These are phyloP conservation scores for Xylaria curta DNA, from an alignment of 495 filamentous ascomycete species.

Conservation along the genomic window DNA sequence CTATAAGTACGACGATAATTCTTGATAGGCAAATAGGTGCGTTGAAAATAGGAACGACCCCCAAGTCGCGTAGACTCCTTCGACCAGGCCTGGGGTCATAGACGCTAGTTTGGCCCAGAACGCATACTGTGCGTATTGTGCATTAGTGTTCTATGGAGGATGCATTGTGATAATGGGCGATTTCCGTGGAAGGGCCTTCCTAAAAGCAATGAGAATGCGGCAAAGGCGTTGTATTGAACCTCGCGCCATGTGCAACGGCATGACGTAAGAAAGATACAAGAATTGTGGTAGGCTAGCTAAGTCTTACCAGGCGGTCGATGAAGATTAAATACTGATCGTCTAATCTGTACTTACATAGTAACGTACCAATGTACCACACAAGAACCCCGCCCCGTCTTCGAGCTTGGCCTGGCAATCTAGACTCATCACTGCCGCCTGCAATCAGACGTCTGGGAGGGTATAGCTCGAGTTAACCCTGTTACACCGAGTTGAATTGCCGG, in stretches of 20 bases:
- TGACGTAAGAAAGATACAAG: conserved; percentile 4
- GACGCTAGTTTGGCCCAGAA: conserved; percentile 17
- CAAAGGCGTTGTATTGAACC: conserved; percentile 7
- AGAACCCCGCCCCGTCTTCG: neutral
- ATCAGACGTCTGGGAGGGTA: neutral
- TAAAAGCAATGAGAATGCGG: conserved; percentile 1
- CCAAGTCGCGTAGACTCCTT: neutral
- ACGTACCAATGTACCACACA: neutral
- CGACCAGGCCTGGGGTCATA: neutral
- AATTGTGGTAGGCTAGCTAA: neutral
- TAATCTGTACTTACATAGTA: too few relatives aligned
- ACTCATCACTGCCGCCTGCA: neutral
- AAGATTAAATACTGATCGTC: neutral
- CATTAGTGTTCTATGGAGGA: neutral
- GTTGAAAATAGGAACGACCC: neutral
- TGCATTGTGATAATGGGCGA: neutral
- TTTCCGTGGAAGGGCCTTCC: neutral
- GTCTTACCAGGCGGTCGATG: conserved; percentile 3
- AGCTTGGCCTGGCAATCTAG: neutral
- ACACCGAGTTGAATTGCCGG: neutral
- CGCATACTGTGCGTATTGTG: neutral
- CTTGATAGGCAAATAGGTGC: neutral
- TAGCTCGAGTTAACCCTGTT: neutral
- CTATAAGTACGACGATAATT: neutral
- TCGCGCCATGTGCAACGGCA: conserved; percentile 1